These are phyloP conservation scores for Fusarium albosuccineum DNA, from an alignment of 2,329 filamentous ascomycete species.

Conservation along the genomic window DNA sequence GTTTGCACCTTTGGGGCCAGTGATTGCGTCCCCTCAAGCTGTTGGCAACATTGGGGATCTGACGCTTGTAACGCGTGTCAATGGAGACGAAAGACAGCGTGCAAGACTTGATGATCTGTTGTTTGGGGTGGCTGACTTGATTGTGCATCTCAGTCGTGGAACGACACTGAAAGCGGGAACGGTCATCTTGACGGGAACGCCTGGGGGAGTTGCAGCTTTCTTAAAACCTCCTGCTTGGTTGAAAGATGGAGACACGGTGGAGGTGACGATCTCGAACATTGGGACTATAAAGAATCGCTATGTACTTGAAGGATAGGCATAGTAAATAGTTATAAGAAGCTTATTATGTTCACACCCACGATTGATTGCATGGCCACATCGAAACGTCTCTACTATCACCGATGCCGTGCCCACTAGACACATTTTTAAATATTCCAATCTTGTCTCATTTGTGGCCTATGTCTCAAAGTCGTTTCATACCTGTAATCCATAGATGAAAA, in stretches of 20 bases:
- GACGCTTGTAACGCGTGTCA: neutral
- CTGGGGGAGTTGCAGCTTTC: neutral
- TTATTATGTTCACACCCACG: too few species aligned
- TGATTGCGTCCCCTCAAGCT: neutral
- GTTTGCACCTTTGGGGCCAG: neutral
- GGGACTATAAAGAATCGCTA: neutral
- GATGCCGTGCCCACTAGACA: too few species aligned
- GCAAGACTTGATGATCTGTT: neutral
- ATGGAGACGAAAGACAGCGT: neutral
- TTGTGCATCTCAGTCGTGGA: slow-evolving; percentile 2
- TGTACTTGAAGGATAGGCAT: neutral
- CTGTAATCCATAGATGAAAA: too few species aligned
- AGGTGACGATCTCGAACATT: neutral
- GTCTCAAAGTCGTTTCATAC: too few species aligned
- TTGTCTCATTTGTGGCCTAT: too few species aligned
- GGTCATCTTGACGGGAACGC: slow-evolving; percentile 5
- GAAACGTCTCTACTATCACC: too few species aligned
- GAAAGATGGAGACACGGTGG: neutral
- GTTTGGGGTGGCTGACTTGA: neutral
- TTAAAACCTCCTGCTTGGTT: slow-evolving; percentile 3
- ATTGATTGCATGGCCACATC: too few species aligned
- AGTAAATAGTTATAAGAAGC: too few species aligned
- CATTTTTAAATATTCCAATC: too few species aligned
- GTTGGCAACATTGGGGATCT: neutral
- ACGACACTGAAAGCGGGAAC: neutral